Percentiles rank a stretch among this genome's conserved stretches.
Evolutionary conservation across 495 filamentous ascomycete genomes (phyloP).

Genomic region (Hyaloscypha finlandica): DNA sequence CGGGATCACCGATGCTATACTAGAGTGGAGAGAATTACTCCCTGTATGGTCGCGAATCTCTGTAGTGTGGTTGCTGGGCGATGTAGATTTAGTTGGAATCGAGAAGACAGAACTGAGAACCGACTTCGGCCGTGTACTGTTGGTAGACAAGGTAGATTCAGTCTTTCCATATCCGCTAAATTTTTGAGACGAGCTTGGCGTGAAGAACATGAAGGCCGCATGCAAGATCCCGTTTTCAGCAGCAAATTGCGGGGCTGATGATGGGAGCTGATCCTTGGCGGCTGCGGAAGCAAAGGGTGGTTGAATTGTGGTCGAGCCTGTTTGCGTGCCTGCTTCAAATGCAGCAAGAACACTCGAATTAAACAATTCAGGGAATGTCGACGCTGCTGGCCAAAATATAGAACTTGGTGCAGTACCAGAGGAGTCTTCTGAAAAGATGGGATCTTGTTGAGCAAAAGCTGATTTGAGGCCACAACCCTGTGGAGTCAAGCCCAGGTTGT

Average conservation of each 20-base stretch:
- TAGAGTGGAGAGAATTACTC: no score
- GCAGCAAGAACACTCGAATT: background rate
- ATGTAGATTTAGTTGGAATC: no score
- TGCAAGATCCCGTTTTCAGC: background rate
- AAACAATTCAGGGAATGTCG: constrained; percentile 2
- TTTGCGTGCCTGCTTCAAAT: background rate
- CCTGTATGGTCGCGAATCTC: no score
- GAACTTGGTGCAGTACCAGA: background rate
- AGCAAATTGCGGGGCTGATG: background rate
- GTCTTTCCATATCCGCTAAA: background rate
- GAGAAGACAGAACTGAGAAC: background rate
- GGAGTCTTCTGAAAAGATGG: background rate
- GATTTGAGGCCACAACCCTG: constrained; percentile 1
- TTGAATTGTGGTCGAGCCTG: background rate
- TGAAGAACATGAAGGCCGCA: background rate
- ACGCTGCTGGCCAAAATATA: background rate
- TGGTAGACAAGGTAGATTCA: background rate
- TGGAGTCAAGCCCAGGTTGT: constrained; percentile 2
- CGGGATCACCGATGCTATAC: background rate
- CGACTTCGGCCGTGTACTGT: background rate
- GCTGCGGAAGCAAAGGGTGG: background rate
- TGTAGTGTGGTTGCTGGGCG: no score
- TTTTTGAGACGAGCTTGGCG: background rate
- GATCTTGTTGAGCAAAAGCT: background rate
- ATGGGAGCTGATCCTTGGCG: background rate